Percentiles rank a stretch among this genome's conserved stretches.
Evolutionary conservation across 1,284 basidiomycete genomes (phyloP).

Genomic region (Lentinula novae-zelandiae): DNA sequence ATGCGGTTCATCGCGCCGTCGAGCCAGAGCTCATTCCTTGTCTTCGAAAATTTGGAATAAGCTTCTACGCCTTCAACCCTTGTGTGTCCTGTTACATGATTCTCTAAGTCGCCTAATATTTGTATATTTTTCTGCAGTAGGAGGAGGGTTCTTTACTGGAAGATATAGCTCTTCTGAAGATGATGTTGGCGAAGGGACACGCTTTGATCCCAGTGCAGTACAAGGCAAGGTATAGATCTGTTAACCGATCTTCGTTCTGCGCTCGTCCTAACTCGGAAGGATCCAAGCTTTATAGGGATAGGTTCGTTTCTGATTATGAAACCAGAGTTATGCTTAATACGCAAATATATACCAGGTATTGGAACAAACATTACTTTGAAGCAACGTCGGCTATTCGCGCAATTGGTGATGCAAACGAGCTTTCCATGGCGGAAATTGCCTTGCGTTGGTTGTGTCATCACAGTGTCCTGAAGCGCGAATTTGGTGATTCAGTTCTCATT

Average conservation of each 20-base stretch:
- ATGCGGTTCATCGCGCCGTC: slow-evolving; percentile 46
- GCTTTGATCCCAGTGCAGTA: slow-evolving; percentile 34
- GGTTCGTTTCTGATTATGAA: neutral
- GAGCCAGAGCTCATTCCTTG: slow-evolving; percentile 62
- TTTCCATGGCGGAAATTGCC: slow-evolving; percentile 47
- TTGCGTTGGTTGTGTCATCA: slow-evolving; percentile 56
- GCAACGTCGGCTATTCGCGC: slow-evolving; percentile 37
- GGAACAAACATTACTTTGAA: slow-evolving; percentile 47
- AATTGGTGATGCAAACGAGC: slow-evolving; percentile 33
- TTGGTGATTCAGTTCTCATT: slow-evolving; percentile 48
- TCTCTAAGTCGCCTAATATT: neutral
- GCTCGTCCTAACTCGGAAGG: neutral
- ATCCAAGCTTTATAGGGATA: neutral
- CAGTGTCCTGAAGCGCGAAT: slow-evolving; percentile 41
- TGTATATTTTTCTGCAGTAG: slow-evolving; percentile 23
- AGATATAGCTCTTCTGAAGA: slow-evolving; percentile 26
- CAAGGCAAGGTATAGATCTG: slow-evolving; percentile 27
- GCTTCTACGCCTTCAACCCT: slow-evolving; percentile 59
- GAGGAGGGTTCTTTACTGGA: slow-evolving; percentile 38
- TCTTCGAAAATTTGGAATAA: slow-evolving; percentile 57
- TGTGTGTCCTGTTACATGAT: neutral
- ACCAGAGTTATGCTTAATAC: neutral
- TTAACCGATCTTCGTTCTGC: neutral
- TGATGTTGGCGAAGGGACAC: slow-evolving; percentile 34
- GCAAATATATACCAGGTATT: slow-evolving; percentile 26